Percentiles rank a stretch among this genome's conserved stretches.
phyloP scores from a whole-genome alignment of 768 basidiomycete species.

The Steccherinum ochraceum region DNA sequence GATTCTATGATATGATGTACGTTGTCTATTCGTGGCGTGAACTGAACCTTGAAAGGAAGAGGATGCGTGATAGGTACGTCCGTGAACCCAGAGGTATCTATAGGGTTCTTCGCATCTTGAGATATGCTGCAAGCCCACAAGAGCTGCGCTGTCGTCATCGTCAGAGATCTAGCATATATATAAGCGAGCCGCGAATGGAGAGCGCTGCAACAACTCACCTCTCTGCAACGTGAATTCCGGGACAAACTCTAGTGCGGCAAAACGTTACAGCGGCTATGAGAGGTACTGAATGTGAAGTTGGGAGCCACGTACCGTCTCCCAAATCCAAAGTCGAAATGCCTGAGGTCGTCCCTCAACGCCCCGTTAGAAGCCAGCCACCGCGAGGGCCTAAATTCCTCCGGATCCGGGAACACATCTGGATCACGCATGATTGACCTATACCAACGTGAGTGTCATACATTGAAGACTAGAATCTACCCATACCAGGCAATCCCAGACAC shows the following conservation, averaged over 20 bases:
- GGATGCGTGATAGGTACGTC: constrained; percentile 63
- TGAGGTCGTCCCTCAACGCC: constrained; percentile 19
- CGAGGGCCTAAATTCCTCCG: constrained; percentile 25
- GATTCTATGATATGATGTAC: too few species aligned
- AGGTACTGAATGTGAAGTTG: not conserved
- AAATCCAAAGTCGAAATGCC: constrained; percentile 29
- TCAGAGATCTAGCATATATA: constrained; percentile 38
- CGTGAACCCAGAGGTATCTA: constrained; percentile 56
- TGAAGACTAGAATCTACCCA: constrained; percentile 4
- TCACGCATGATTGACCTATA: constrained; percentile 27
- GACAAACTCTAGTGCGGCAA: constrained; percentile 43
- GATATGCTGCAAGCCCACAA: constrained; percentile 61
- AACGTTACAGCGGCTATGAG: not conserved
- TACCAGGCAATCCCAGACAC: constrained; percentile 35
- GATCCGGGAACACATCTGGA: constrained; percentile 28
- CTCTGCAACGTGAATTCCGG: constrained; percentile 53
- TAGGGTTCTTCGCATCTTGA: constrained; percentile 44
- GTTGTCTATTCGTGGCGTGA: too few species aligned
- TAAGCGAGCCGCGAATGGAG: not conserved
- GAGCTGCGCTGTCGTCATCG: constrained; percentile 57
- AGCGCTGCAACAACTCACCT: too few species aligned
- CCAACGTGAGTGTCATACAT: not conserved
- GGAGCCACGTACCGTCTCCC: constrained; percentile 24
- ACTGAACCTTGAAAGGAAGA: constrained; percentile 50
- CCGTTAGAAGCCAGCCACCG: constrained; percentile 28